These are phyloP conservation scores for Trichomonas gallinae DNA, from an alignment of 208 protist genomes.

Conservation along the genomic window DNA sequence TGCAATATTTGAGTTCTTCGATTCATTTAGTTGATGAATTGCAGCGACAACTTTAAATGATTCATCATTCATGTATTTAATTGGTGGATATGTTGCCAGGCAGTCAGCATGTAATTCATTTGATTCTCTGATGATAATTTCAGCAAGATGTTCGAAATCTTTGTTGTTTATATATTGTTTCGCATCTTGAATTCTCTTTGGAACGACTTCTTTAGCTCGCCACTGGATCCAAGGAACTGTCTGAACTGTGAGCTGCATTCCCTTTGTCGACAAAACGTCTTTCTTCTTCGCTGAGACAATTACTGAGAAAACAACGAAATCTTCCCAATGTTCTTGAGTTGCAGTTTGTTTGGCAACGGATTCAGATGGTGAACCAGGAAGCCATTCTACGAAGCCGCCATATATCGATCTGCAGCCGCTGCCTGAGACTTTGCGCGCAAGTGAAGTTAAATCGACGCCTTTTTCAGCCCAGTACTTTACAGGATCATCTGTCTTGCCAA, in stretches of 20 bases:
- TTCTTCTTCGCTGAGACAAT: constrained; percentile 73
- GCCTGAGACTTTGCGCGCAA: constrained; percentile 60
- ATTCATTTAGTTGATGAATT: constrained; percentile 67
- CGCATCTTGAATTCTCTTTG: constrained; percentile 31
- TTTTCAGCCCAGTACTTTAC: not conserved
- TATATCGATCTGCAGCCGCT: constrained; percentile 85
- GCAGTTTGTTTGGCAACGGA: constrained; percentile 71
- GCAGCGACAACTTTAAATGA: constrained; percentile 80
- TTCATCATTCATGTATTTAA: constrained; percentile 90
- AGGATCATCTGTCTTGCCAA: not conserved
- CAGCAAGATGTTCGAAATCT: constrained; percentile 79
- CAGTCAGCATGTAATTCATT: constrained; percentile 93
- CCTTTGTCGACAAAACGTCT: constrained; percentile 71
- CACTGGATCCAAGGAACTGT: constrained; percentile 70
- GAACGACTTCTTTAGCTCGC: constrained; percentile 53
- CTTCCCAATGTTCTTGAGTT: constrained; percentile 67
- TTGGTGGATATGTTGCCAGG: constrained; percentile 80
- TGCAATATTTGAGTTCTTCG: constrained; percentile 33
- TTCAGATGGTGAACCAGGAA: constrained; percentile 47
- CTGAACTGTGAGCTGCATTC: constrained; percentile 80
- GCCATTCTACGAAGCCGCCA: constrained; percentile 93
- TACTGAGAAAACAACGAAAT: constrained; percentile 57
- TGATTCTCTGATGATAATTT: constrained; percentile 70
- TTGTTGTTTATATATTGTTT: constrained; percentile 63
- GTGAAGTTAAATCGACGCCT: not conserved